A percentile compares a stretch with the other conserved stretches of the same genome.
These are phyloP conservation scores for Lachnellula suecica DNA, from an alignment of 2,329 filamentous ascomycete genomes.

Conservation along the genomic window DNA sequence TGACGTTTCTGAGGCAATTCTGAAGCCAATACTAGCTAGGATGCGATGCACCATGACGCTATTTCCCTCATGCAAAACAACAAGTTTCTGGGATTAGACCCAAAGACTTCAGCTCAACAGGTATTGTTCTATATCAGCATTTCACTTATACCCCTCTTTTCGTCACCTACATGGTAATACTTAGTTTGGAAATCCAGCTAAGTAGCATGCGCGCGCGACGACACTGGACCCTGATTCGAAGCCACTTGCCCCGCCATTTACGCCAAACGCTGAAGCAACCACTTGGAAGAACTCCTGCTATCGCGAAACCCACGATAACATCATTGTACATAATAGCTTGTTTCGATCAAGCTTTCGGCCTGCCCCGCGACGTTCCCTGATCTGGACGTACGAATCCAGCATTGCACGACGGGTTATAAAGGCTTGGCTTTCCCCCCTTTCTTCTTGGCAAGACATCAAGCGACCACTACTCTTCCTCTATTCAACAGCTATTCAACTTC, in stretches of 20 bases:
- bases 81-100: too few relatives aligned
- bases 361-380: neutral
- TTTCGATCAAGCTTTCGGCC: neutral
- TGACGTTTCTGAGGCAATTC: neutral
- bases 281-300: neutral
- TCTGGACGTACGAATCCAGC: neutral
- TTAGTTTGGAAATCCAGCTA: too few relatives aligned
- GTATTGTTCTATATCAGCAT: neutral
- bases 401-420: neutral
- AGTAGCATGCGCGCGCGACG: neutral
- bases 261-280: neutral
- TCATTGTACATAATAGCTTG: neutral
- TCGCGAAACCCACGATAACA: neutral
- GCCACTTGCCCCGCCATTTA: neutral
- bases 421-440: conserved; percentile 7
- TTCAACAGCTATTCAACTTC: neutral
- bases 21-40: neutral
- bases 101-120: neutral
- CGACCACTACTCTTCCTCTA: neutral
- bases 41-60: neutral
- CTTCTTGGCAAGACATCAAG: conserved; percentile 6
- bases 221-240: neutral
- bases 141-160: neutral
- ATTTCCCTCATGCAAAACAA: neutral
- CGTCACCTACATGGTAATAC: too few relatives aligned